Conservation (phyloP, 2,329 filamentous ascomycete species). For the Cordyceps cateniannulata region DNA sequence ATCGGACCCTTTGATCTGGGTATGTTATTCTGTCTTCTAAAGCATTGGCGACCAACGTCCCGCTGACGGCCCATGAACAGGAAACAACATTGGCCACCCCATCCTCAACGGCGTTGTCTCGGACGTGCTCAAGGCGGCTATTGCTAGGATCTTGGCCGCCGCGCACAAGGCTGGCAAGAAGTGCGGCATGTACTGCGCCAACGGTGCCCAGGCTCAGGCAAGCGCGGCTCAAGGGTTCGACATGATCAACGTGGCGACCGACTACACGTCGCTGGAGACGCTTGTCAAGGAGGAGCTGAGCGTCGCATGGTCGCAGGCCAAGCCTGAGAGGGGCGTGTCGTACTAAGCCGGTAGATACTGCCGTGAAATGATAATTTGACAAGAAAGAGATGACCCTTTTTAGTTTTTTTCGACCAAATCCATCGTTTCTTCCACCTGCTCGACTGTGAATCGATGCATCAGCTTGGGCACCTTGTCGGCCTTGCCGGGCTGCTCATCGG, state of each 20-base stretch:
- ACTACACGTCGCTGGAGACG: slow-evolving; percentile 44
- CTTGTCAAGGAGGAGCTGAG: slow-evolving; percentile 39
- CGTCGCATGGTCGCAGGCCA: slow-evolving; percentile 27
- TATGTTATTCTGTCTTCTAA: slow-evolving; percentile 7
- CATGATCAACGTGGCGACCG: slow-evolving; percentile 54
- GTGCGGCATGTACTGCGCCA: slow-evolving; percentile 53
- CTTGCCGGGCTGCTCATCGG: slow-evolving; percentile 46
- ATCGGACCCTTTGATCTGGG: slow-evolving; percentile 62
- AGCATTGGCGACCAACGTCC: background rate
- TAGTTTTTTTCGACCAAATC: slow-evolving; percentile 42
- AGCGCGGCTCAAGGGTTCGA: slow-evolving; percentile 53
- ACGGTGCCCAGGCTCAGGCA: slow-evolving; percentile 47
- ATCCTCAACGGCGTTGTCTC: slow-evolving; percentile 55
- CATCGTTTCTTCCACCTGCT: slow-evolving; percentile 64
- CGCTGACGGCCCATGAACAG: slow-evolving; percentile 18
- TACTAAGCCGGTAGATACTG: slow-evolving; percentile 26
- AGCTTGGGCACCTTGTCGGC: slow-evolving; percentile 59
- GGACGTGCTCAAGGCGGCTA: slow-evolving; percentile 51
- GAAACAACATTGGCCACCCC: slow-evolving; percentile 55
- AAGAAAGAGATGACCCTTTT: background rate
- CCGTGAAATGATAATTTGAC: background rate
- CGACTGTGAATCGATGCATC: slow-evolving; percentile 69
- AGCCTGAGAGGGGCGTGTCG: slow-evolving; percentile 30
- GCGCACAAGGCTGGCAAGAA: slow-evolving; percentile 59
- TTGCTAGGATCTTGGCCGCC: slow-evolving; percentile 51